Base-by-base conservation (phyloP, 805 yeast genomes). In the Lachancea thermotolerans region DNA sequence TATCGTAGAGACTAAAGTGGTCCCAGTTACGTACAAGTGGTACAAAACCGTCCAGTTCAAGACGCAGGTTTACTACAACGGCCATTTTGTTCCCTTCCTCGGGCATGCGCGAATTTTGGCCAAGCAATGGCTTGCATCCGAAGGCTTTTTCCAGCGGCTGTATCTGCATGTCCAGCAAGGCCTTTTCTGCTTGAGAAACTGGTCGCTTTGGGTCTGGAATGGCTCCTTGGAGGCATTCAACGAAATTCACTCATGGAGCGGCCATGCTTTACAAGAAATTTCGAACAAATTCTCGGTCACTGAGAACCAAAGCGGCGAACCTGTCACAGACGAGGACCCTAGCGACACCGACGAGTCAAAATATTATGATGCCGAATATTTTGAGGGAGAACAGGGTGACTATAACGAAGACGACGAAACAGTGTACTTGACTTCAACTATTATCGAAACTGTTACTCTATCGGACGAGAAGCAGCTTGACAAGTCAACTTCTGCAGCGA, bases 401-500 rank as follows among this genome's bases (percentile, higher is more conserved):
- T 37, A 42, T n/a, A 25, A 39, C 5, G 43, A 45, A 2, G 42
- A 46, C 12, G 42, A 47, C 30, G 39, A 30, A 14, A 40, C 45
- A 28, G 10, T 37, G 14, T 38, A 39, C 31, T 11, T 41, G 21
- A 55, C 61, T 12, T 53, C 57, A 1, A 54, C 57, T 9, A 49
- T 57, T 9, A 31, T 52, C 11, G 48, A 48, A 16, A 56, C 60
- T 2, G 47, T 50, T 10, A 52, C 58, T 2, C 36, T 39, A 12
- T 28, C 49, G 40, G 55, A 47, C 30, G 46, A 44, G 16, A 41
- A 43, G 7, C 34, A 42, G 10, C 41, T 33, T 3, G 42, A 46
- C 2, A 45, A 47, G 4, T 43, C 54, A 16, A 34, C 50, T 5
- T 49, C 44, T 17, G 38, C 46, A 18, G 47, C 40, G 1, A 42